A percentile compares a stretch with the other conserved stretches of the same genome.
These are phyloP conservation scores for Mortierella sp. DNA, from an alignment of 371 early-diverging fungal species.

Conservation along the genomic window DNA sequence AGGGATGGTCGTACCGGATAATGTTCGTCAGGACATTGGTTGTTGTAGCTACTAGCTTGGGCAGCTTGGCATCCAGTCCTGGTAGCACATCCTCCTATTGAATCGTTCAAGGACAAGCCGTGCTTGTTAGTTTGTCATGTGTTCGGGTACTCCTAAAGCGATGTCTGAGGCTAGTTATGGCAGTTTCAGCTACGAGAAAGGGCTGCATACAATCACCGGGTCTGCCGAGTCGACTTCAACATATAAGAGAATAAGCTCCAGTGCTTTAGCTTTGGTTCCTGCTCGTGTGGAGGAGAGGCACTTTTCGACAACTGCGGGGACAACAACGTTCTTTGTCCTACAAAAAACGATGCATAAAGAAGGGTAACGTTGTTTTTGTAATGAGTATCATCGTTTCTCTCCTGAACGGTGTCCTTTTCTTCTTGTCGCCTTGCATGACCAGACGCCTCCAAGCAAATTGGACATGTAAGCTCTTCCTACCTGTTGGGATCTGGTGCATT, in stretches of 20 bases:
- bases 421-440: neutral
- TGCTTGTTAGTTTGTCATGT: neutral
- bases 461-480: slow-evolving; percentile 47
- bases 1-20: slow-evolving; percentile 63
- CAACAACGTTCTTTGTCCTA: slow-evolving; percentile 78
- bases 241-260: slow-evolving; percentile 87
- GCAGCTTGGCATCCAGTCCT: slow-evolving; percentile 88
- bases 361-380: neutral
- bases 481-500: slow-evolving; percentile 85
- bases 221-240: slow-evolving; percentile 90
- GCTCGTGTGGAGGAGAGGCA: slow-evolving; percentile 87
- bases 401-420: neutral
- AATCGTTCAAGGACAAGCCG: neutral
- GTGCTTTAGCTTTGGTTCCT: slow-evolving; percentile 82
- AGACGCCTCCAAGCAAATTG: neutral
- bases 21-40: slow-evolving; percentile 81
- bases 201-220: slow-evolving; percentile 79
- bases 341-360: slow-evolving; percentile 16
- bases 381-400: neutral
- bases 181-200: neutral
- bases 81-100: slow-evolving; percentile 82
- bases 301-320: slow-evolving; percentile 91
- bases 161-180: neutral
- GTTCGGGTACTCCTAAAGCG: neutral
- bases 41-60: slow-evolving; percentile 89